Percentiles rank a stretch among this genome's conserved stretches.
These are phyloP conservation scores for Solanum hybrid DNA, from an alignment of 305 asterid genomes.

Conservation along the genomic window DNA sequence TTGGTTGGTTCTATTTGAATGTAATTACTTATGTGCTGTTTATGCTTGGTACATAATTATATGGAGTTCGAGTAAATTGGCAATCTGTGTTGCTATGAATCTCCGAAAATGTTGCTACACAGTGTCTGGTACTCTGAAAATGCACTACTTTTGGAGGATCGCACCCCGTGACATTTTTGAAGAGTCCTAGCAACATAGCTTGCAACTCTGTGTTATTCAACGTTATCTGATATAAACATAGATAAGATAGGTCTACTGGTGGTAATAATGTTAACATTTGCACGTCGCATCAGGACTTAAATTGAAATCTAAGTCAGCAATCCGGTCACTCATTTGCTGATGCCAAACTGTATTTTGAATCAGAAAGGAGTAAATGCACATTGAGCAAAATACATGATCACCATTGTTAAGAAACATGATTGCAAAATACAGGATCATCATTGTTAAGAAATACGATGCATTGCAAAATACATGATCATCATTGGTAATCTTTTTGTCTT, in stretches of 20 bases:
- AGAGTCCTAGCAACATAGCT: background rate
- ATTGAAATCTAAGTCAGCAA: background rate
- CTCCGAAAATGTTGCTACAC: background rate
- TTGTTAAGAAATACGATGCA: background rate
- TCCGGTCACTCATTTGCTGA: background rate
- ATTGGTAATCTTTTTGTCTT: background rate
- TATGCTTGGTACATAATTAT: background rate
- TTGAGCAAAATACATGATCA: background rate
- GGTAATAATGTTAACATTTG: background rate
- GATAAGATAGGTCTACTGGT: background rate
- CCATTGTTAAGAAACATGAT: background rate
- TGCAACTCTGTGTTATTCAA: background rate
- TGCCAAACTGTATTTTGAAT: background rate
- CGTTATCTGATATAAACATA: background rate
- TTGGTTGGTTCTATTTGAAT: background rate
- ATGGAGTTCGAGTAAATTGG: background rate
- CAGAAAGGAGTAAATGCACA: background rate
- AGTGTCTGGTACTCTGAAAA: background rate
- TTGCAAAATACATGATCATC: background rate
- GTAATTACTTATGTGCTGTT: background rate
- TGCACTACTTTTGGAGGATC: background rate
- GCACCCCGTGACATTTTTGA: background rate
- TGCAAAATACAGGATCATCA: background rate
- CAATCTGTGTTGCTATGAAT: background rate
- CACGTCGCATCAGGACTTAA: background rate